Percentiles rank a stretch among this genome's conserved stretches.
Evolutionary conservation across 352 stramenopile genomes (phyloP).

Genomic region (Blastocystis sp.): DNA sequence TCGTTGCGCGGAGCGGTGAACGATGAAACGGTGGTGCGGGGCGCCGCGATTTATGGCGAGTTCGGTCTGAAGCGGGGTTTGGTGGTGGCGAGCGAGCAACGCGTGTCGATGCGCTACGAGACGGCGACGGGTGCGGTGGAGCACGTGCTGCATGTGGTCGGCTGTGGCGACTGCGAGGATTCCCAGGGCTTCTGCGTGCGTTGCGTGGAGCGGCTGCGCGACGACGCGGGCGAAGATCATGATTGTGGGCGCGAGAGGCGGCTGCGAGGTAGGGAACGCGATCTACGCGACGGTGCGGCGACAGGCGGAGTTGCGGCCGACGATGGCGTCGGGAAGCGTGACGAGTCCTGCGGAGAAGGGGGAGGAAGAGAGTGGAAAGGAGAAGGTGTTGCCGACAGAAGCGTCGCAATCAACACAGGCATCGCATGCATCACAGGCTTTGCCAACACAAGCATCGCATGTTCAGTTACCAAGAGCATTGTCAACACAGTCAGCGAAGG

Average conservation of each 20-base stretch:
- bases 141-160: background rate
- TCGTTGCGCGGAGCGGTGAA: too few species aligned
- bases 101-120: background rate
- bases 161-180: background rate
- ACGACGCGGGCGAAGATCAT: background rate
- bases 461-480: too few species aligned
- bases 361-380: too few species aligned
- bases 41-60: background rate
- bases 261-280: background rate
- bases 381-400: too few species aligned
- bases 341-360: too few species aligned
- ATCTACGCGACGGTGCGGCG: background rate
- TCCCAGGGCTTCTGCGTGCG: background rate
- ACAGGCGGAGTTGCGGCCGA: background rate
- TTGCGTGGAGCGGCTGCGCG: background rate
- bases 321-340: too few species aligned
- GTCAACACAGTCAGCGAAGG: too few species aligned
- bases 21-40: background rate
- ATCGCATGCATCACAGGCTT: too few species aligned
- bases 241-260: background rate
- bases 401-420: too few species aligned
- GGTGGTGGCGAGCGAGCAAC: background rate
- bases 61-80: background rate
- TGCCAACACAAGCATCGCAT: too few species aligned
- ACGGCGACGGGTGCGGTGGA: background rate